Evolutionary conservation across 345 rosid species (phyloP), one percentile per base, ranked within the genome.

Genomic region (Mercurialis annua): DNA sequence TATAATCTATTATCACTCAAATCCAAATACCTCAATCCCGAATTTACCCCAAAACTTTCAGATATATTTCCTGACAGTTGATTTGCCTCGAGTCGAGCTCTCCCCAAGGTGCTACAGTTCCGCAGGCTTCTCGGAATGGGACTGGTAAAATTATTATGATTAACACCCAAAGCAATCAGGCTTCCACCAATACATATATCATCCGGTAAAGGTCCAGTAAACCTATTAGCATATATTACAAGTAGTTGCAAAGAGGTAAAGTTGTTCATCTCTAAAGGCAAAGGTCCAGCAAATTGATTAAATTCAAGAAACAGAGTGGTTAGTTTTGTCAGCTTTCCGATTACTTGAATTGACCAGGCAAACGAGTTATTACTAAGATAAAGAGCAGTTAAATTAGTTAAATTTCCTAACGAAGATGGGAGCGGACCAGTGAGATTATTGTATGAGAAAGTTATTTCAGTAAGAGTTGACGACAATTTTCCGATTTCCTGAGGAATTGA

Each of bases 61-160:
- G 80, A 65, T 42, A 76, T 64, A 48, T 78, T 72, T 58, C 82
- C 82, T 7, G 46, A 56, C 1, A 79, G 73, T 29, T 72, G 68
- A 70, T 79, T 79, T 51, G 63, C 46, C 21, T 76, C 77, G 4
- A 79, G 74, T 12, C 75, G 64, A 15, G 72, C 59, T 38, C 80
- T 67, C 10, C 38, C 4, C 31, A 79, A 69, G 61, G 75, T 69
- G 4, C 70, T 59, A 60, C 82, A 79, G 62, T 68, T 79, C 66
- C 58, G 71, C 58, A 79, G 42, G 50, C 80, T 65, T 40, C 26
- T 69, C 0, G 81, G 78, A 56, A 78, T 52, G 30, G 70, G 54
- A 31, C 82, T 72, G 0, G 70, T 65, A 58, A 79, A 75, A n/a
- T 29, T 53, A 50, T 79, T 79, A 48, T 60, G 59, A 24, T 50